Evolutionary conservation across 257 asterid genomes (phyloP).

Genomic region (Solanum chiquidenum): DNA sequence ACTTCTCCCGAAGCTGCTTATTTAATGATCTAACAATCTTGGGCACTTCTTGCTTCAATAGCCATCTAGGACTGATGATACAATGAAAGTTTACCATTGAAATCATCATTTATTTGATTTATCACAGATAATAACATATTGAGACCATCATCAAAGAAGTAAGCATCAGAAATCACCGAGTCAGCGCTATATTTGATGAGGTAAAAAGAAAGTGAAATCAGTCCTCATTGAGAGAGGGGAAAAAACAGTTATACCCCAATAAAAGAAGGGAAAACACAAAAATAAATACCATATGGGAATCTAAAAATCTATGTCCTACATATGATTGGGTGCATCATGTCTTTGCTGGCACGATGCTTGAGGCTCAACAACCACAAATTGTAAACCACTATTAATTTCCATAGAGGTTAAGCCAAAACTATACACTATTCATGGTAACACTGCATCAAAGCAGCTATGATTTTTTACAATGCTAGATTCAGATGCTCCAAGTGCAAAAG

Average conservation of each 20-base stretch:
- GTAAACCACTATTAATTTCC: neutral
- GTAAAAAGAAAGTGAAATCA: neutral
- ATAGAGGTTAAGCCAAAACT: neutral
- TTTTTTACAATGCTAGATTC: neutral
- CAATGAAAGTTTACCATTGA: neutral
- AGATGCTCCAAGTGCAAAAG: neutral
- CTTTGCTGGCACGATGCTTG: neutral
- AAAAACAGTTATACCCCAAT: neutral
- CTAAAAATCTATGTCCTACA: neutral
- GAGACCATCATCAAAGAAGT: neutral
- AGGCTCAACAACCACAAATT: neutral
- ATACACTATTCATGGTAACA: neutral
- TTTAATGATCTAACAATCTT: conserved; percentile 89
- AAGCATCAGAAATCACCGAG: neutral
- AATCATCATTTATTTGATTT: neutral
- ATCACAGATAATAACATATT: neutral
- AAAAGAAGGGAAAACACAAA: neutral
- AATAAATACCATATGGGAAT: neutral
- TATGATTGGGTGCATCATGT: neutral
- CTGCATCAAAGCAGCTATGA: neutral
- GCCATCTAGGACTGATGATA: conserved; percentile 73
- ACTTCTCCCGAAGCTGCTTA: conserved; percentile 88
- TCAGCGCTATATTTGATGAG: neutral
- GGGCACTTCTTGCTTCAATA: conserved; percentile 94
- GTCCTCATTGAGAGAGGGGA: neutral